These are phyloP conservation scores for Claviceps digitariae DNA, from an alignment of 2,329 filamentous ascomycete species.

Conservation along the genomic window DNA sequence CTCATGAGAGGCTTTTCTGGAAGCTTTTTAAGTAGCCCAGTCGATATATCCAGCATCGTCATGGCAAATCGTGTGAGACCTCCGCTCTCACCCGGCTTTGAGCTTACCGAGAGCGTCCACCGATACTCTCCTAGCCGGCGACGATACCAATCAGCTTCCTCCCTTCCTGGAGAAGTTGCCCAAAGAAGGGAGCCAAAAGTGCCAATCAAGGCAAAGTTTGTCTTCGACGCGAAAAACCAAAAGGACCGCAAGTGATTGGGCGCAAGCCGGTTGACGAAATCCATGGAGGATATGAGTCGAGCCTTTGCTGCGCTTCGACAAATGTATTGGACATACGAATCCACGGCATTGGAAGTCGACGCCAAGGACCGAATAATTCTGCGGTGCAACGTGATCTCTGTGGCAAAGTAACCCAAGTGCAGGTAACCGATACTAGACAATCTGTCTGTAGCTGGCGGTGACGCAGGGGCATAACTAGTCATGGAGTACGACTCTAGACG, in stretches of 20 bases:
- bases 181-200: constrained; percentile 85
- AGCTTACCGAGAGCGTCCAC: constrained; percentile 84
- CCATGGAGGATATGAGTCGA: constrained; percentile 87
- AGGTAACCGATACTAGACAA: constrained; percentile 60
- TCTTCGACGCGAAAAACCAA: constrained; percentile 81
- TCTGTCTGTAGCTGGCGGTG: constrained; percentile 24
- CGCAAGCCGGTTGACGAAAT: constrained; percentile 87
- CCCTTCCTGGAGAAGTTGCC: constrained; percentile 73
- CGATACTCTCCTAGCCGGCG: constrained; percentile 76
- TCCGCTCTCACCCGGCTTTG: constrained; percentile 50
- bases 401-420: constrained; percentile 85
- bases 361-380: constrained; percentile 74
- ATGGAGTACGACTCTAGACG: constrained; percentile 50
- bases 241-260: constrained; percentile 79
- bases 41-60: constrained; percentile 62
- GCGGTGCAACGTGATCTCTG: constrained; percentile 84
- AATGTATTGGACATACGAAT: constrained; percentile 79
- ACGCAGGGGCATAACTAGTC: constrained; percentile 9
- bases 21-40: constrained; percentile 52
- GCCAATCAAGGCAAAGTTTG: constrained; percentile 88
- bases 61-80: constrained; percentile 58
- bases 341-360: constrained; percentile 31
- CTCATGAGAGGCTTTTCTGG: constrained; percentile 58
- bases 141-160: constrained; percentile 89
- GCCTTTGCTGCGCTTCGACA: constrained; percentile 91